Base-by-base conservation (phyloP, 139 green algal genomes). In the Diplosphaera chodatii region DNA sequence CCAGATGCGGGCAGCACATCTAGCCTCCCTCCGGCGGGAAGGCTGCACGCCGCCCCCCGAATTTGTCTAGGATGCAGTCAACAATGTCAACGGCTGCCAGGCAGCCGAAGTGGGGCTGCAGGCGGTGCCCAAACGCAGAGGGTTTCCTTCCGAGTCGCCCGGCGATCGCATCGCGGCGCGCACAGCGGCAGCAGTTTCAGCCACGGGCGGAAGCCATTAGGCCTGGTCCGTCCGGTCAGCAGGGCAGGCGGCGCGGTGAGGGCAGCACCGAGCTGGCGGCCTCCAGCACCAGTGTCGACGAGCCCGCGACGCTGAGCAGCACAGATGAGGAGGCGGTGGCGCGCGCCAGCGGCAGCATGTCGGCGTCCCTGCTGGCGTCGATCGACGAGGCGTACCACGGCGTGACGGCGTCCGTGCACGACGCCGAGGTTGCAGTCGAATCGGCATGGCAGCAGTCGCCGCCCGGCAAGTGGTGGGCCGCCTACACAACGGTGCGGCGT, bases 401-500 rank as follows among this genome's bases (percentile, higher is more conserved):
- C 48, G 48, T 59, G 13, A 27, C 48, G 3, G 48, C 48, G 48
- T 59, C 48, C 3, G 48, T 59, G 48, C 48, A 59, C 48, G 48
- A 59, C 18, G 48, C 48, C 13, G 48, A 59, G 48, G 48, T 59
- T 3, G 48, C 48, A 25, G 48, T 59, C 16, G 48, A 59, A 25
- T n/a, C 48, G 18, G 48, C 18, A 3, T 25, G 13, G 48, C 48
- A 59, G 48, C 48, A 59, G 25, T 59, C 48, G 13, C 48, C 25
- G 13, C 48, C 48, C 13, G 8, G 4, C 16, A 23, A 59, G n/a
- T 37, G 73, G 1, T 80, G 75, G 75, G 59, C 22, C 4, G 40
- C 21, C 2, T 80, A 80, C 65, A 40, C 33, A 10, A 25, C 40
- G 25, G n/a, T n/a, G n/a, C n/a, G n/a, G n/a, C n/a, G n/a, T n/a